These are phyloP conservation scores for Dictyostelium capitatum DNA, from an alignment of 78 protist species.

Conservation along the genomic window DNA sequence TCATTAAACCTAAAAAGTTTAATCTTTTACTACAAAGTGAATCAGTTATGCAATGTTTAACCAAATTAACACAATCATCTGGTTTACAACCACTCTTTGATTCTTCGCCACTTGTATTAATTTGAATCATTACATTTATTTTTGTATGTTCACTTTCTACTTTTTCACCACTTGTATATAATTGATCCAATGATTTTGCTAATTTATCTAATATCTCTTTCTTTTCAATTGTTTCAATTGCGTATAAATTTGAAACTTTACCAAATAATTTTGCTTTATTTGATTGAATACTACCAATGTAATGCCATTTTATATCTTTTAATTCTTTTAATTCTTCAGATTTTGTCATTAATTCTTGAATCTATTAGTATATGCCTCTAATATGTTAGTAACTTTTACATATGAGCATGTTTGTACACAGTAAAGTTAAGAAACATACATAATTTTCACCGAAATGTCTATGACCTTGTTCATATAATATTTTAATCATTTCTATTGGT, in stretches of 20 bases:
- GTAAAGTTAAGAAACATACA: no score
- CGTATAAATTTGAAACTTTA: slow-evolving; percentile 15
- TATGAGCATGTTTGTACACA: no score
- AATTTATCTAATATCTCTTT: slow-evolving; percentile 36
- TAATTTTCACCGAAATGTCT: slow-evolving; percentile 84
- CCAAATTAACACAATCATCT: slow-evolving; percentile 18
- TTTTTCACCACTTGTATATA: background rate
- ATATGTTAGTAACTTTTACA: background rate
- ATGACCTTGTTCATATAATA: slow-evolving; percentile 67
- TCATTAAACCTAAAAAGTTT: slow-evolving; percentile 78
- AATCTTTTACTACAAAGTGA: slow-evolving; percentile 6
- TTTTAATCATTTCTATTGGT: slow-evolving; percentile 56
- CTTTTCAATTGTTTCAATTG: slow-evolving; percentile 47
- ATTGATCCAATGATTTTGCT: slow-evolving; percentile 1
- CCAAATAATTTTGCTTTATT: slow-evolving; percentile 51
- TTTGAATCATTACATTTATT: slow-evolving; percentile 79
- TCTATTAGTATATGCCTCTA: slow-evolving; percentile 7
- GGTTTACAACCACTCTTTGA: slow-evolving; percentile 79
- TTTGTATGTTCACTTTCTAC: background rate
- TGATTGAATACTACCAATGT: slow-evolving; percentile 79
- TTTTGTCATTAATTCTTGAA: slow-evolving; percentile 71
- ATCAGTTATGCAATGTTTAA: slow-evolving; percentile 10
- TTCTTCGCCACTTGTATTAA: slow-evolving; percentile 80
- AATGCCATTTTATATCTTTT: slow-evolving; percentile 78
- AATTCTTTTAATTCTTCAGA: slow-evolving; percentile 63